Evolutionary conservation across 306 rosid species (phyloP), one percentile per base, ranked within the genome.

Genomic region (Dicorynia guianensis): DNA sequence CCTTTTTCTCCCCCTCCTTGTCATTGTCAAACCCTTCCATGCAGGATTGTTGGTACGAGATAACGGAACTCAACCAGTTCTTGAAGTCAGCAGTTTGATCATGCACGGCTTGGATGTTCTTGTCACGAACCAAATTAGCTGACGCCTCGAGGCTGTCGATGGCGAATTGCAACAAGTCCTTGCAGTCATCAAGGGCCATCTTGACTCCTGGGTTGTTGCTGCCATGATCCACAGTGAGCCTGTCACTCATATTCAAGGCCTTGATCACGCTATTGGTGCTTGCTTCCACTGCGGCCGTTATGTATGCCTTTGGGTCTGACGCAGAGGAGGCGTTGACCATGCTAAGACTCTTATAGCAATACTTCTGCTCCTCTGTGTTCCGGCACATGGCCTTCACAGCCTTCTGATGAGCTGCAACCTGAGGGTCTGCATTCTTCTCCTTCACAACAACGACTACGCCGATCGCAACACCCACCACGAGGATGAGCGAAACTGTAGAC

Each of bases 31-130:
- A 77, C 0, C 83, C 85, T 0, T 88, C 93, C 35, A 81, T 58
- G 68, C 97, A 92, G 0, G 84, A 42, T 40, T 84, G 80, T 2
- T 87, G 83, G 66, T 83, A 91, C 0, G 93, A 77, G 73, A 89
- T 63, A 44, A 87, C 90, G 0, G 93, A 80, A 1, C 90, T 81
- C 18, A 93, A 60, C 98, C 98, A 93, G 6, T 76, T 89, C 78
- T 70, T 85, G 25, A 93, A 30, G 48, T 91, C 95, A 3, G 75
- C 64, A 0, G 63, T 0, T 8, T 77, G 86, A 40, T 72, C 39
- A 0, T 52, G 49, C 1, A 90, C 18, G 17, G 67, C 35, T 44
- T 78, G 76, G 18, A 85, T 3, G 50, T 79, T 76, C 7, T 55
- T 60, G 2, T 83, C 84, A 0, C 67, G 80, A 0, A 90, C 81